phyloP scores from a whole-genome alignment of 305 asterid genomes.

The Fraxinus dipetala region DNA sequence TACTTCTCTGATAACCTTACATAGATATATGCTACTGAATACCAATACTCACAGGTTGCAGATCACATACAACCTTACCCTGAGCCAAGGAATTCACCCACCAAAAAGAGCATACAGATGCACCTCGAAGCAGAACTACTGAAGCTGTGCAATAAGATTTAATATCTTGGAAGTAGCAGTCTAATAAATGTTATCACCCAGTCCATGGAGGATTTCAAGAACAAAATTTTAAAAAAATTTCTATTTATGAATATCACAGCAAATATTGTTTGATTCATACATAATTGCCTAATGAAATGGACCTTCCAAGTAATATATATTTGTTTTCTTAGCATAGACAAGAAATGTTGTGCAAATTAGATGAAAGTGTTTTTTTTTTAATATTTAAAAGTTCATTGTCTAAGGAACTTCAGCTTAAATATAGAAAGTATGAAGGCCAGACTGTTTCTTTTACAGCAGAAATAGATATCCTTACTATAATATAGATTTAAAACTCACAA shows the following conservation, averaged over 20 bases:
- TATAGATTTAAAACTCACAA: conserved; percentile 51
- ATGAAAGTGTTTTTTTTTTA: background rate
- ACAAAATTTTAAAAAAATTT: background rate
- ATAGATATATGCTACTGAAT: background rate
- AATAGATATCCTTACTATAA: conserved; percentile 6
- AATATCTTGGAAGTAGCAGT: background rate
- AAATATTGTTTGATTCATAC: background rate
- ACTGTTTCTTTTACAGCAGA: background rate
- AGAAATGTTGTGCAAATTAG: background rate
- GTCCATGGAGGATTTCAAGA: background rate
- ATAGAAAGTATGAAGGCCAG: background rate
- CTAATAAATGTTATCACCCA: background rate
- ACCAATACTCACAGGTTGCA: background rate
- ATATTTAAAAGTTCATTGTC: background rate
- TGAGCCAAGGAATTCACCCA: background rate
- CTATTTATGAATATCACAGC: background rate
- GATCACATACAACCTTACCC: background rate
- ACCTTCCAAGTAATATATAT: background rate
- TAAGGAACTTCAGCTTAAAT: background rate
- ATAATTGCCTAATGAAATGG: background rate
- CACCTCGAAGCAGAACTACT: background rate
- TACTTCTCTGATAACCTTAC: background rate
- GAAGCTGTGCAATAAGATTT: background rate
- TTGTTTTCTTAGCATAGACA: background rate
- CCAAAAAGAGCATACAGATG: background rate